Conservation (phyloP, 495 filamentous ascomycete genomes). For the Penicillium coffeae region DNA sequence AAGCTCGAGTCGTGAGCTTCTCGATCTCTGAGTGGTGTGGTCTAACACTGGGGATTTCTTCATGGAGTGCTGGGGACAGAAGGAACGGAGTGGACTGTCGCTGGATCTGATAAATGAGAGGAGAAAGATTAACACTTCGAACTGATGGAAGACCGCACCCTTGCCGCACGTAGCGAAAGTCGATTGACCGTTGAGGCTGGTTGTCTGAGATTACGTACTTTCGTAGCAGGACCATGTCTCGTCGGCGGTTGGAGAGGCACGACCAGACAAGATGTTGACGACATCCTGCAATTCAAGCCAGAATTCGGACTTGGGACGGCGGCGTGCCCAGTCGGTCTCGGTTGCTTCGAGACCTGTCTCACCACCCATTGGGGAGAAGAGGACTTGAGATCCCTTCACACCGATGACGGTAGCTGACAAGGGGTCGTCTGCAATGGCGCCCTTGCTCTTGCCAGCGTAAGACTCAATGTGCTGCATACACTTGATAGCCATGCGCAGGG, state of each 20-base stretch:
- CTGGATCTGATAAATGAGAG: conserved; percentile 14
- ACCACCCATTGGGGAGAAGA: conserved; percentile 72
- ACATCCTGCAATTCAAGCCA: conserved; percentile 79
- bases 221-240: conserved; percentile 32
- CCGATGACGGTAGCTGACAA: conserved; percentile 80
- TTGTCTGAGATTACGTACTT: conserved; percentile 25
- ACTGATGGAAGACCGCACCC: background rate
- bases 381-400: conserved; percentile 82
- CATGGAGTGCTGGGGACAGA: conserved; percentile 21
- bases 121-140: conserved; percentile 16
- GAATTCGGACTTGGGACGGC: conserved; percentile 79
- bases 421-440: conserved; percentile 66
- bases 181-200: background rate
- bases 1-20: no score
- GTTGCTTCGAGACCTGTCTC: conserved; percentile 64
- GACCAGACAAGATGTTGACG: conserved; percentile 79
- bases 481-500: conserved; percentile 85
- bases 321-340: conserved; percentile 90
- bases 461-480: conserved; percentile 85
- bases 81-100: conserved; percentile 16
- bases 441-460: conserved; percentile 61
- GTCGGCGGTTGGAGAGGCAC: conserved; percentile 37
- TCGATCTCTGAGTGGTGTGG: no score
- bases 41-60: conserved; percentile 4
- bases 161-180: background rate